Percentiles rank a stretch among this genome's conserved stretches.
phyloP scores from a whole-genome alignment of 352 stramenopile species.

The Blastocystis sp. region DNA sequence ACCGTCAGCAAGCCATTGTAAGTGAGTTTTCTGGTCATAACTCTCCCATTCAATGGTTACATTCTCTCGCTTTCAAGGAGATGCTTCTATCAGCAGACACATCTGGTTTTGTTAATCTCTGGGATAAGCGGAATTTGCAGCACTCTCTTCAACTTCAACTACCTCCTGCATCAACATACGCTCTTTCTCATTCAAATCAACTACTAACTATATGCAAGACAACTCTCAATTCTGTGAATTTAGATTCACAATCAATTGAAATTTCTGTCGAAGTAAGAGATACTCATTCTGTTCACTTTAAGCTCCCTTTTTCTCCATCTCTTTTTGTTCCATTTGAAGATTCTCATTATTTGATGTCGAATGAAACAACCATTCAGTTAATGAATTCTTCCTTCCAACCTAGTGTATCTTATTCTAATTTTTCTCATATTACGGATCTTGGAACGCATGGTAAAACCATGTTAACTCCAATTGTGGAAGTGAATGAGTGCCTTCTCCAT shows the following conservation, averaged over 20 bases:
- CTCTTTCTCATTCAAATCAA: background rate
- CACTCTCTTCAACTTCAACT: background rate
- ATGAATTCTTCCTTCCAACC: background rate
- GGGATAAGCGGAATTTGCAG: background rate
- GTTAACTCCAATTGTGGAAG: background rate
- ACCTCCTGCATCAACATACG: background rate
- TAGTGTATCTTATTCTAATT: background rate
- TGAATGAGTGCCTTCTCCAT: background rate
- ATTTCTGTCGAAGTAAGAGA: background rate
- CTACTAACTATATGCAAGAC: background rate
- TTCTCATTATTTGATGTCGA: background rate
- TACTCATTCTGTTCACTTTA: background rate
- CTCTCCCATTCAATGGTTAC: background rate
- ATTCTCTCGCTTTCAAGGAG: background rate
- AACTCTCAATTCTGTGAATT: background rate
- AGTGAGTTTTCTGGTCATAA: background rate
- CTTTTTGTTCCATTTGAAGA: background rate
- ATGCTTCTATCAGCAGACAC: background rate
- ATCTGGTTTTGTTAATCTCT: background rate
- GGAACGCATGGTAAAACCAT: background rate
- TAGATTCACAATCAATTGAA: background rate
- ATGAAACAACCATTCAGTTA: background rate
- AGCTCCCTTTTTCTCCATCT: background rate
- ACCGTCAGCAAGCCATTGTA: background rate
- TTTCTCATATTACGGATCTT: background rate